Base-by-base conservation (phyloP, 2,329 filamentous ascomycete genomes). In the Colletotrichum tamarilloi region DNA sequence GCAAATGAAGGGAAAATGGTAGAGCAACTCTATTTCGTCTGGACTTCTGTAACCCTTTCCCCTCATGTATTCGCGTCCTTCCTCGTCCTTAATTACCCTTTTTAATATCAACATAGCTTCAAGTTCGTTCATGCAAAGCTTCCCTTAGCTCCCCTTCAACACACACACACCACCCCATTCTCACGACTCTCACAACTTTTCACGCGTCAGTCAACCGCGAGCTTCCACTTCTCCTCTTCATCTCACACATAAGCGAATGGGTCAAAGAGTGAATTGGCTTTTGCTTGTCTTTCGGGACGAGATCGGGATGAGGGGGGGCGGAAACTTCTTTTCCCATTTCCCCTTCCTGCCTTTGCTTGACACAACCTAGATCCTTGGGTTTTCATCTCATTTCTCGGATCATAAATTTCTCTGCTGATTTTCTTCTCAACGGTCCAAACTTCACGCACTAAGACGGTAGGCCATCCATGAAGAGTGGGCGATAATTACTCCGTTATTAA, bases 71-170 rank as follows among this genome's bases (percentile, higher is more conserved):
- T 35, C 55, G 42, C 30, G 59, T 60, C 59, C 59, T 56, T 69
- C 32, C 55, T 73, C 30, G 55, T 73, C 53, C 53, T 59, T 38
- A 55, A 57, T 67, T 72, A 32, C 58, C 26, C 35, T 57, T 68
- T 68, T 58, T 52, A 58, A 64, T 26, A 22, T 64, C 38, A 62
- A 16, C 63, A 68, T 58, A 42, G 52, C 65, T 63, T 68, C 57
- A 30, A 19, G n/a, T 26, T 35, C 28, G 58, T 63, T 68, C 66
- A 73, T 60, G 66, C 66, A 53, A 19, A 59, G 60, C 66, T 72
- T 59, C 26, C 64, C 55, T 35, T 52, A 30, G 46, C 58, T 67
- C 30, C 32, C 19, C 42, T 16, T 16, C 53, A 12, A 5, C 35
- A 14, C 14, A 38, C 30, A 22, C 32, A 38, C 30, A 22, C 49